Percentiles rank a stretch among this genome's conserved stretches.
These are phyloP conservation scores for Trichoderma oligosporum DNA, from an alignment of 2,329 filamentous ascomycete species.

Conservation along the genomic window DNA sequence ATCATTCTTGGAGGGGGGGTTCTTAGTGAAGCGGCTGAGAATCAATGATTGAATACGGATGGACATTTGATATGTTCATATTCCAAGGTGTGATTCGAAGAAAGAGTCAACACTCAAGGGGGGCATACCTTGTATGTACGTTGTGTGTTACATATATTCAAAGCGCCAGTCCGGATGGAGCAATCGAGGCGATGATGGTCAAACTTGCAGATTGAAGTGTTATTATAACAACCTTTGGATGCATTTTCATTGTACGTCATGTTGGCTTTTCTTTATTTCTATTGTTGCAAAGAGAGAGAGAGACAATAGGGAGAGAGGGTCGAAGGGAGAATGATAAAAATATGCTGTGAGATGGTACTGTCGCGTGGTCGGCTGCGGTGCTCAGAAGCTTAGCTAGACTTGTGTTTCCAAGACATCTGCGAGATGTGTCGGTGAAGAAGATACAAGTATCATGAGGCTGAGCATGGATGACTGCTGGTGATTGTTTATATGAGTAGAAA, in stretches of 20 bases:
- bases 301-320: neutral
- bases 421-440: no score
- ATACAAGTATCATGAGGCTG: neutral
- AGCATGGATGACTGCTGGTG: neutral
- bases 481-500: no score
- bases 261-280: neutral
- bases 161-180: neutral
- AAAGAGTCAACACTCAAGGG: no score
- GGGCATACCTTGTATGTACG: neutral
- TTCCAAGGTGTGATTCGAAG: neutral
- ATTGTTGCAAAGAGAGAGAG: neutral
- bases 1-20: neutral
- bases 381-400: neutral
- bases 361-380: conserved; percentile 9
- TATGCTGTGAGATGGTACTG: neutral
- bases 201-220: neutral
- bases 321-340: neutral
- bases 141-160: neutral
- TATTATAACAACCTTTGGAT: neutral
- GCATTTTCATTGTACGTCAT: neutral
- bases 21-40: neutral
- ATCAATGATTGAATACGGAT: neutral
- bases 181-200: neutral
- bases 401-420: neutral
- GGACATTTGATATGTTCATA: neutral